Conservation (phyloP, 2,329 filamentous ascomycete species). For the Fusarium dimerum region DNA sequence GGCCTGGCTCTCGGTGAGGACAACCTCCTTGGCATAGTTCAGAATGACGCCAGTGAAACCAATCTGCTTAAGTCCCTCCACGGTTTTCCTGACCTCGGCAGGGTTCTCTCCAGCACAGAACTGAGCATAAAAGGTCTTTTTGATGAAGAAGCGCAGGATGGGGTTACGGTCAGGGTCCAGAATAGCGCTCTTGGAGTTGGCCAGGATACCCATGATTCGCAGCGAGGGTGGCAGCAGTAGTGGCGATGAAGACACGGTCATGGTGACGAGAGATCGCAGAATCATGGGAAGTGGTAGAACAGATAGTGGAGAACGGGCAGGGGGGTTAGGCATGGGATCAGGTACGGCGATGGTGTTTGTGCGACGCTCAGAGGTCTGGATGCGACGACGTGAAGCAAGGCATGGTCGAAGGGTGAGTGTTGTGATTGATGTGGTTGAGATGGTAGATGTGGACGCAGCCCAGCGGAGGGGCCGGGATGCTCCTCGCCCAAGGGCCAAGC, state of each 20-base stretch:
- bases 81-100: constrained; percentile 66
- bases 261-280: constrained; percentile 69
- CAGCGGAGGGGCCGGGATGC: constrained; percentile 27
- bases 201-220: constrained; percentile 65
- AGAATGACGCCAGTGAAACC: constrained; percentile 85
- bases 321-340: constrained; percentile 30
- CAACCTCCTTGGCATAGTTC: constrained; percentile 80
- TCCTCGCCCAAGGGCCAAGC: constrained; percentile 28
- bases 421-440: constrained; percentile 6
- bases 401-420: constrained; percentile 20
- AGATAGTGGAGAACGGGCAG: constrained; percentile 53
- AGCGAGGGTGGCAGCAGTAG: constrained; percentile 71
- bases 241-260: constrained; percentile 68
- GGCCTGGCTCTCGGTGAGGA: constrained; percentile 60
- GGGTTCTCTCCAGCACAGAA: constrained; percentile 84
- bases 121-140: constrained; percentile 84
- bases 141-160: constrained; percentile 68
- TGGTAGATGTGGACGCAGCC: constrained; percentile 20
- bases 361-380: constrained; percentile 40
- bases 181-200: constrained; percentile 65
- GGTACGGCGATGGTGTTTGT: constrained; percentile 37
- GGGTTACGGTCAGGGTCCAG: constrained; percentile 77
- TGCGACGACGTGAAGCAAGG: constrained; percentile 28
- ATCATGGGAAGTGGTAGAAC: constrained; percentile 67
- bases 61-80: constrained; percentile 66